phyloP scores from a whole-genome alignment of 768 basidiomycete species.

The Phylloporus arenicola region DNA sequence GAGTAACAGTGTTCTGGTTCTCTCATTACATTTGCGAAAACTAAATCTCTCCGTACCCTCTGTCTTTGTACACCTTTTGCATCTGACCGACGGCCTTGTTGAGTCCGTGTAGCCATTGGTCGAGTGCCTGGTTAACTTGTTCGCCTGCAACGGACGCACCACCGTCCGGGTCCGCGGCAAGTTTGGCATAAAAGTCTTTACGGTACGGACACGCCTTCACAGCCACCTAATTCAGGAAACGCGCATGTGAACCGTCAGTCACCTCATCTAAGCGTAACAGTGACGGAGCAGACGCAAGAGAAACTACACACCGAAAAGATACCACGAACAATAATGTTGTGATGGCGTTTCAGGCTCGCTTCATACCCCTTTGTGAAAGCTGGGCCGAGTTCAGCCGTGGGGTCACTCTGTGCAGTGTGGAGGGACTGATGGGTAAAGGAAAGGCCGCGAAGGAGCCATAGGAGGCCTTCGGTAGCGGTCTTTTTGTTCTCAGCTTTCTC shows the following conservation, averaged over 20 bases:
- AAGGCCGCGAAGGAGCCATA: slow-evolving; percentile 92
- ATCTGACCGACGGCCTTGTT: slow-evolving; percentile 48
- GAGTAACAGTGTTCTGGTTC: too few species aligned
- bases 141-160: slow-evolving; percentile 39
- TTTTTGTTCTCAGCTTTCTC: slow-evolving; percentile 87
- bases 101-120: slow-evolving; percentile 57
- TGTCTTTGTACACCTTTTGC: slow-evolving; percentile 49
- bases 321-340: slow-evolving; percentile 69
- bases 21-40: neutral
- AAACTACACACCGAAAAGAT: slow-evolving; percentile 45
- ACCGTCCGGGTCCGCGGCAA: slow-evolving; percentile 58
- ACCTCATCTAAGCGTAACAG: neutral
- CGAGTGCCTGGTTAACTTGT: slow-evolving; percentile 49
- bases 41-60: slow-evolving; percentile 43
- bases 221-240: slow-evolving; percentile 34
- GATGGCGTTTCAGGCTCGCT: slow-evolving; percentile 74
- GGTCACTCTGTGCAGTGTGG: slow-evolving; percentile 61
- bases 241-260: neutral
- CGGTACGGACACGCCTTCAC: slow-evolving; percentile 60
- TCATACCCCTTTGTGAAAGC: slow-evolving; percentile 84
- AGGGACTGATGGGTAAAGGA: slow-evolving; percentile 86
- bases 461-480: slow-evolving; percentile 81
- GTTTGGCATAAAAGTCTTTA: slow-evolving; percentile 53
- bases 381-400: slow-evolving; percentile 45
- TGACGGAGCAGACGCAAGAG: neutral